Base-by-base conservation (phyloP, 106 monocot genomes). In the Phalaenopsis aphrodite region DNA sequence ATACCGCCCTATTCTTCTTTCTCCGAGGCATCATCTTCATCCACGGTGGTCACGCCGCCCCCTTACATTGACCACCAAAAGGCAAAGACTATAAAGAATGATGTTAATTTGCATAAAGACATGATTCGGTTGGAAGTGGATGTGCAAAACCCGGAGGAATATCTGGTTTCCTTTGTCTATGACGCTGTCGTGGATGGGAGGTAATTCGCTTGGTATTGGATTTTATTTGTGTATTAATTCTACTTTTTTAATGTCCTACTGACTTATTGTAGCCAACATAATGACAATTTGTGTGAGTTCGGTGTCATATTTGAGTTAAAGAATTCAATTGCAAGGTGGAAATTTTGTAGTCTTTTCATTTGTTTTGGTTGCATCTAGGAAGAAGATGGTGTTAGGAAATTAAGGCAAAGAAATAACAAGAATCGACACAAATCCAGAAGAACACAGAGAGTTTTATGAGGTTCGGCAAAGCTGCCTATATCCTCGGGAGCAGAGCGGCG, bases 21-120 rank as follows among this genome's bases (percentile, higher is more conserved):
- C 8, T 55, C 78, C 23, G 55, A n/a, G 41, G 41, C 79, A 2
- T 39, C 76, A 12, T n/a, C 78, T 77, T 73, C 66, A 2, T 15
- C 64, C 14, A 45, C 48, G 0, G 55, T 9, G 78, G 65, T 16
- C 58, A 72, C 43, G 56, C 85, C 87, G 19, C 90, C 87, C 5
- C 93, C 91, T 23, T 86, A 80, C 45, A 93, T 96, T 36, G 93
- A 97, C 82, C 89, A 88, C n/a, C 85, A 96, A 85, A 78, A 84
- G 83, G 85, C 92, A 1, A 86, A 84, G 85, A 98, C 78, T 2
- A 78, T 98, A 58, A 94, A 92, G 87, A 98, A 91, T 52, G 86
- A 92, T 17, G 89, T 94, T 36, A 98, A 98, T 52, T 65, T 97
- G 46, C 97, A 92, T 75, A 97, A 94, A 89, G 87, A 94, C 11